phyloP scores from a whole-genome alignment of 768 basidiomycete species.

The Aureoboletus auriporus region DNA sequence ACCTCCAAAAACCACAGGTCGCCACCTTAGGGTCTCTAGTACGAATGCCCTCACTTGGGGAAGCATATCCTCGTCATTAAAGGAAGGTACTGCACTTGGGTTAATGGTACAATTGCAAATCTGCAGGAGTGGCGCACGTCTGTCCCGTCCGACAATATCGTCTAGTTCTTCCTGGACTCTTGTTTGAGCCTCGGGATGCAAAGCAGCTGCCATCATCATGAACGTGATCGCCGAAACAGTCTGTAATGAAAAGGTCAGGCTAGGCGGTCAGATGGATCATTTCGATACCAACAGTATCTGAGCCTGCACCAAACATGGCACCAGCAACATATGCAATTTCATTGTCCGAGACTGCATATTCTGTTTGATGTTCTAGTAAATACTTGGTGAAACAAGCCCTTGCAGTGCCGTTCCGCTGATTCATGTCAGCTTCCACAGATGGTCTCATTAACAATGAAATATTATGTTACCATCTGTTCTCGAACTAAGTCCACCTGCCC shows the following conservation, averaged over 20 bases:
- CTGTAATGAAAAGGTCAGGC: conserved; percentile 10
- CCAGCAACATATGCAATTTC: conserved; percentile 39
- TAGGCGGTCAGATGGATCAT: background rate
- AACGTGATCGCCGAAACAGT: conserved; percentile 47
- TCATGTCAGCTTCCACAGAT: background rate
- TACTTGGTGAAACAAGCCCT: conserved; percentile 33
- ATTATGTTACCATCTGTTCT: conserved; percentile 26
- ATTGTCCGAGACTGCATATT: conserved; percentile 29
- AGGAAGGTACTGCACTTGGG: conserved; percentile 31
- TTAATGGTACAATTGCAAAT: background rate
- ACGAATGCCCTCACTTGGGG: conserved; percentile 35
- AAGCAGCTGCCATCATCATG: conserved; percentile 51
- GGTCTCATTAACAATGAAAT: no score
- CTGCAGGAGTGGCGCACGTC: conserved; percentile 9
- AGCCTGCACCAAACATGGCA: conserved; percentile 41
- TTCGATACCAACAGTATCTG: conserved; percentile 33
- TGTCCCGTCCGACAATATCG: conserved; percentile 40
- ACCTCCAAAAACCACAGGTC: conserved; percentile 33
- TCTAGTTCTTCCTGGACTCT: conserved; percentile 53
- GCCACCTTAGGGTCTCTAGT: conserved; percentile 35
- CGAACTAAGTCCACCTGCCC: conserved; percentile 28
- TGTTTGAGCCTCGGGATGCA: conserved; percentile 46
- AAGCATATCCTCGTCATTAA: conserved; percentile 31
- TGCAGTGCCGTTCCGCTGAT: conserved; percentile 23
- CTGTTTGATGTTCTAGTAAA: conserved; percentile 33